Base-by-base conservation (phyloP, 202 grass and related monocot species). In the Setaria viridis region DNA sequence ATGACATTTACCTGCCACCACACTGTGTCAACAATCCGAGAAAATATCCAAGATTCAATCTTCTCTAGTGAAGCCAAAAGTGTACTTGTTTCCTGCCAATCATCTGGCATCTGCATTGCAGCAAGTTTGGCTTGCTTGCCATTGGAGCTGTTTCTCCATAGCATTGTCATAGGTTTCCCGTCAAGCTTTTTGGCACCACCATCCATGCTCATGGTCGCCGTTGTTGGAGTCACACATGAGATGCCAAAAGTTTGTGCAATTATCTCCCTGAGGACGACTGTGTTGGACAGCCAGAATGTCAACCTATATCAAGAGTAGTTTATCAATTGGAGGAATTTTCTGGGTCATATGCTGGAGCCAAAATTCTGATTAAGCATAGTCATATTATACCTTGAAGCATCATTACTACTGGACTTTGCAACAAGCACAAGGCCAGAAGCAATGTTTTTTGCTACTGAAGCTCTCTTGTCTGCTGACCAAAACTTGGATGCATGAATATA, bases 41-140 rank as follows among this genome's bases (percentile, higher is more conserved):
- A 99, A 83, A 97, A 99, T 74, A 97, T 93, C 97, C 97, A 99
- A 69, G 90, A 99, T 90, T 99, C 97, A n/a, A 99, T 93, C 87
- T 86, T 97, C 87, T 94, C 90, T 59, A 99, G 29, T 81, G 94
- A 87, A 87, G 86, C 76, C 58, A 93, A 88, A 87, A 96, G 80
- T 73, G 90, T 88, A 78, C 46, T 82, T 29, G 85, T 93, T 82
- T 97, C 94, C 67, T 94, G 88, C 90, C 90, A 97, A 86, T 89
- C 89, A 85, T 90, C 87, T 53, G 72, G 39, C 58, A 82, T 62
- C 77, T 87, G 84, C 76, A 88, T 65, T 11, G 57, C 54, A 82
- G 79, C 21, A 67, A 71, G 83, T 85, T 89, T 89, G 33, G 35
- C 67, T 86, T 90, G 73, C 56, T 82, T 98, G 54, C 77, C 54